Base-by-base conservation (phyloP, 768 basidiomycete genomes). In the Boletus sensibilis region DNA sequence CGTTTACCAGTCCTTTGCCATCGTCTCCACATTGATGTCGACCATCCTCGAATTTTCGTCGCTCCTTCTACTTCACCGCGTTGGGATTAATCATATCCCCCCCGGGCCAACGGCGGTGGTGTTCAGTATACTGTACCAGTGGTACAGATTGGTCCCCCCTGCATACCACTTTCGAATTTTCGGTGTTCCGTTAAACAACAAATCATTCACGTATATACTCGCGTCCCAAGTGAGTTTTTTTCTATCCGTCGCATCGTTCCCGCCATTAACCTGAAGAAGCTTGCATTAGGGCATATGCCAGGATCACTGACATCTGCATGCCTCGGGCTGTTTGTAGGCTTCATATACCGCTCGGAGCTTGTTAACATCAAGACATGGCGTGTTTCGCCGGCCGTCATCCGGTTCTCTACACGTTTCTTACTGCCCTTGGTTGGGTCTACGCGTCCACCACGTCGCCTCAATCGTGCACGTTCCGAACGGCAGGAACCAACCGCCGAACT, bases 71-170 rank as follows among this genome's bases (percentile, higher is more conserved):
- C 79, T 92, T 54, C 79, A 90, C 61, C 79, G 81, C 37, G 53
- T 85, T 18, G 86, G 90, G 4, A 68, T 94, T 53, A 92, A 92
- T 61, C 76, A 82, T 56, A 82, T 94, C 34, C 83, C 91, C 1
- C 71, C 89, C 34, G 94, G 94, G 3, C 88, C 91, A 10, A 78
- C 84, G n/a, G 78, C 87, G 3, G 64, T 94, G 2, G 65, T 92
- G 23, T 94, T 94, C 78, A 87, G 81, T 69, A 80, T 92, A 37
- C 65, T 95, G 29, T 95, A 93, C 70, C 92, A 95, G 66, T 89
- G 90, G 70, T 83, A 82, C 50, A 75, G 91, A 41, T 80, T 91
- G 40, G 84, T 94, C 1, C 94, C 94, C 1, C 72, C 85, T 0
- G 78, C 82, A 2, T 96, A 95, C 72, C 79, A 78, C 43, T 92